Evolutionary conservation across 441 rosid species (phyloP), one percentile per base, ranked within the genome.

Genomic region (Jatropha multifida): DNA sequence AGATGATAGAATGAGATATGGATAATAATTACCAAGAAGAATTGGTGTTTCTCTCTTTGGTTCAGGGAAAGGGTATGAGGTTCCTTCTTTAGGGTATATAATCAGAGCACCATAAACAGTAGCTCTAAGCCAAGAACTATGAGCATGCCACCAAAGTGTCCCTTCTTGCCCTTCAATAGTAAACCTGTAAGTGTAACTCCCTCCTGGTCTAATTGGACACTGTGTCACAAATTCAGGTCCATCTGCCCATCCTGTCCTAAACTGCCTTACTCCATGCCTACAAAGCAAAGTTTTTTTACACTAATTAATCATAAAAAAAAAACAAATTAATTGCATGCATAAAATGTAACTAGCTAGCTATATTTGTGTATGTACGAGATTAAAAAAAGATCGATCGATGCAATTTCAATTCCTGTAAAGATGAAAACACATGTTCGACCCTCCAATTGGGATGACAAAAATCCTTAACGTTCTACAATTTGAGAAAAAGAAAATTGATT

Each of bases 141-240:
- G 98, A 60, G 97, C 97, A 70, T 94, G 98, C 98, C 98, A 94
- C 98, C 98, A 94, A 18, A 94, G 71, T 0, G 98, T 94, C 42
- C 98, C 98, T 81, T 87, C 94, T 81, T 94, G 97, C 23, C 93
- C 95, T 76, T 89, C 85, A 74, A 90, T 82, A 2, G 94, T 92
- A 52, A 92, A 94, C 78, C 94, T 88, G 81, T 94, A 92, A 1
- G 92, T 89, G 83, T 88, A 94, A 63, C 87, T 92, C 4, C 86
- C 79, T 63, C 95, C 95, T 1, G 98, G 98, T 84, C 92, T 85
- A 69, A 94, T 90, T 9, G 97, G 98, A 32, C 98, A 94, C 63
- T 92, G 97, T 2, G 97, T 94, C 76, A 94, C 90, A 38, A 87
- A 91, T 74, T 94, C 98, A 1, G 98, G 97, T 44, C 98, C 98